Evolutionary conservation across 257 asterid species (phyloP).

Genomic region (Gentiana dahurica): DNA sequence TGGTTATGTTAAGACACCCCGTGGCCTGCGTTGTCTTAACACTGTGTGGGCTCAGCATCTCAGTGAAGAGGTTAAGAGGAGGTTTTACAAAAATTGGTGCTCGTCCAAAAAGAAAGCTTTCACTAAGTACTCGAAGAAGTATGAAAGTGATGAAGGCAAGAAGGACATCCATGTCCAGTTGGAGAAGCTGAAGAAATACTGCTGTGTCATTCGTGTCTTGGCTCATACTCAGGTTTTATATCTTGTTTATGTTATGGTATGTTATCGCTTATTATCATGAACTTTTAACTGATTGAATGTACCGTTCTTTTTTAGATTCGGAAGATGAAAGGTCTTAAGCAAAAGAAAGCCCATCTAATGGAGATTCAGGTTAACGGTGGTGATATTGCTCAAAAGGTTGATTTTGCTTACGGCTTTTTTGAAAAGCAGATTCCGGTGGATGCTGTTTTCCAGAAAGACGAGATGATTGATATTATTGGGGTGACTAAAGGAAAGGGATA

Average conservation of each 20-base stretch:
- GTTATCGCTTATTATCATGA: neutral
- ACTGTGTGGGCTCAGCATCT: constrained; percentile 87
- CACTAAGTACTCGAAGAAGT: constrained; percentile 51
- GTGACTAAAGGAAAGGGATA: constrained; percentile 82
- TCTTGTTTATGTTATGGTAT: neutral
- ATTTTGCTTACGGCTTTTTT: constrained; percentile 59
- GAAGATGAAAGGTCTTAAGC: constrained; percentile 74
- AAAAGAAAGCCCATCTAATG: constrained; percentile 80
- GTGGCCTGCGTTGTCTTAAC: constrained; percentile 59
- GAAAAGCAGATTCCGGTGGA: constrained; percentile 79
- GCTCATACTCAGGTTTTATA: constrained; percentile 65
- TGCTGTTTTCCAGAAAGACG: constrained; percentile 83
- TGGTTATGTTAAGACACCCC: constrained; percentile 73
- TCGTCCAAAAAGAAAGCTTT: constrained; percentile 70
- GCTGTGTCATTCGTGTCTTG: constrained; percentile 55
- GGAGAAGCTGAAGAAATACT: constrained; percentile 69
- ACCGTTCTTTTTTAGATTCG: constrained; percentile 36
- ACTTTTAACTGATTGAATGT: neutral
- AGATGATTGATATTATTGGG: constrained; percentile 77
- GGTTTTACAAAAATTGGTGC: constrained; percentile 77
- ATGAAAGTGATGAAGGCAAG: constrained; percentile 52
- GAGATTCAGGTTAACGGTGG: constrained; percentile 90
- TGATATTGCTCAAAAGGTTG: constrained; percentile 55
- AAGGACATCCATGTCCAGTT: constrained; percentile 47
- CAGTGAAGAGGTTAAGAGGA: constrained; percentile 62